Evolutionary conservation across 495 filamentous ascomycete genomes (phyloP).

Genomic region (Xylaria scruposa): DNA sequence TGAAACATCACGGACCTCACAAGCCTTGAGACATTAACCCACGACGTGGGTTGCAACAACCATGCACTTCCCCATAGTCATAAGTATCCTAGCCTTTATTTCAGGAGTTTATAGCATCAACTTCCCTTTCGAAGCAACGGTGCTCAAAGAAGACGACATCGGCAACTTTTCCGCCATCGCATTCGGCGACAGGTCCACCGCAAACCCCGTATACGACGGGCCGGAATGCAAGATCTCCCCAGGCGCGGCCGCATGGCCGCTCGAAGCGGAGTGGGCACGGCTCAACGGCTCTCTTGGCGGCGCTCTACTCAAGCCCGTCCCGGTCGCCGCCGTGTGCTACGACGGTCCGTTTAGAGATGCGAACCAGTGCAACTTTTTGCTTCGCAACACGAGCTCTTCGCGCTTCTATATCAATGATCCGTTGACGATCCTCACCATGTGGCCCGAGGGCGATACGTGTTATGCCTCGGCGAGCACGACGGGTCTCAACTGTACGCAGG

Average conservation of each 20-base stretch:
- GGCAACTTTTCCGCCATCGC: conserved; percentile 40
- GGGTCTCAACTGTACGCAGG: conserved; percentile 56
- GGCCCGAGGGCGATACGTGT: conserved; percentile 52
- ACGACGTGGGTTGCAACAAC: background rate
- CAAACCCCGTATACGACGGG: conserved; percentile 15
- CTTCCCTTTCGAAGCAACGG: conserved; percentile 48
- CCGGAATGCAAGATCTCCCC: conserved; percentile 59
- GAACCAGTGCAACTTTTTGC: conserved; percentile 45
- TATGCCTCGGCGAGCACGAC: conserved; percentile 42
- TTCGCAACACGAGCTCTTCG: conserved; percentile 33
- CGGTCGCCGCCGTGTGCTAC: conserved; percentile 61
- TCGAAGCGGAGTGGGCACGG: conserved; percentile 47
- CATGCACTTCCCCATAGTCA: conserved; percentile 26
- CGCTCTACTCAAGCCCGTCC: conserved; percentile 56
- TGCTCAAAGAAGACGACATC: conserved; percentile 40
- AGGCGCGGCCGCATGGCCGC: conserved; percentile 54
- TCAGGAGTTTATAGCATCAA: conserved; percentile 30
- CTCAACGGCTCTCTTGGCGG: conserved; percentile 56
- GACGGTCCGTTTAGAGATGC: conserved; percentile 52
- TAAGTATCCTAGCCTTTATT: conserved; percentile 19
- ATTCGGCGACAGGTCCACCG: conserved; percentile 36
- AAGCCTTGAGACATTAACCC: background rate
- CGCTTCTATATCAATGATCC: conserved; percentile 49
- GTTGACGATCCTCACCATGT: conserved; percentile 41
- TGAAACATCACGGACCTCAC: background rate